These are phyloP conservation scores for Pseudozyma thailandica DNA, from an alignment of 1,284 basidiomycete genomes.

Conservation along the genomic window DNA sequence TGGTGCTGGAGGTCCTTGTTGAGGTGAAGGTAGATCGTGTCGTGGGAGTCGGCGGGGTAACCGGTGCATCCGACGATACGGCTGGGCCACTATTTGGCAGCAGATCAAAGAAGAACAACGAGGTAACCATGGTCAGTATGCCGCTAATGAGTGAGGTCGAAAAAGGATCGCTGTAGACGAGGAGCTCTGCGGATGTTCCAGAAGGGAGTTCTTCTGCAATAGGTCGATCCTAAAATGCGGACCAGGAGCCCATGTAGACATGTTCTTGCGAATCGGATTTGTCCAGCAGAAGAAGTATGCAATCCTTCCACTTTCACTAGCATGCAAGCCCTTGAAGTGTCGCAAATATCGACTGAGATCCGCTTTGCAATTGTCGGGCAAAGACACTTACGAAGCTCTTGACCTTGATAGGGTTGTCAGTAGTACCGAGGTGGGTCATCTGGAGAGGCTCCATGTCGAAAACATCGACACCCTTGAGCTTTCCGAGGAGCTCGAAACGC, in stretches of 20 bases:
- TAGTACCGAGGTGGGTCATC: slow-evolving; percentile 86
- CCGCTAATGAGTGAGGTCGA: too few relatives aligned
- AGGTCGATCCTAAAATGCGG: too few relatives aligned
- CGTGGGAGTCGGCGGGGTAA: slow-evolving; percentile 65
- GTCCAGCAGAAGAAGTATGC: too few relatives aligned
- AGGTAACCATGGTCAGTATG: too few relatives aligned
- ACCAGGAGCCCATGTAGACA: too few relatives aligned
- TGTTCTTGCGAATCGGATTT: too few relatives aligned
- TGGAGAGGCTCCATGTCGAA: slow-evolving; percentile 91
- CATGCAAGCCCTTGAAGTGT: too few relatives aligned
- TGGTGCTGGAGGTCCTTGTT: slow-evolving; percentile 58
- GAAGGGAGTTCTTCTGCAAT: too few relatives aligned
- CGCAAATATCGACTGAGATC: background rate
- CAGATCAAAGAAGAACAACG: background rate
- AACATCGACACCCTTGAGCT: slow-evolving; percentile 86
- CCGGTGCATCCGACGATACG: slow-evolving; percentile 67
- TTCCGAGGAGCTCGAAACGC: slow-evolving; percentile 89
- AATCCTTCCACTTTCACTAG: too few relatives aligned
- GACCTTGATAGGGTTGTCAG: slow-evolving; percentile 86
- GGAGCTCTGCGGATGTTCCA: too few relatives aligned
- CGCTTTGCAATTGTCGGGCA: background rate
- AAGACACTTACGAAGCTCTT: slow-evolving; percentile 79
- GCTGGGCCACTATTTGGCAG: slow-evolving; percentile 49
- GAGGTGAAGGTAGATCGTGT: slow-evolving; percentile 65
- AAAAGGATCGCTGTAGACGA: too few relatives aligned